Conservation (phyloP, 768 basidiomycete genomes). For the Mycena maculata region DNA sequence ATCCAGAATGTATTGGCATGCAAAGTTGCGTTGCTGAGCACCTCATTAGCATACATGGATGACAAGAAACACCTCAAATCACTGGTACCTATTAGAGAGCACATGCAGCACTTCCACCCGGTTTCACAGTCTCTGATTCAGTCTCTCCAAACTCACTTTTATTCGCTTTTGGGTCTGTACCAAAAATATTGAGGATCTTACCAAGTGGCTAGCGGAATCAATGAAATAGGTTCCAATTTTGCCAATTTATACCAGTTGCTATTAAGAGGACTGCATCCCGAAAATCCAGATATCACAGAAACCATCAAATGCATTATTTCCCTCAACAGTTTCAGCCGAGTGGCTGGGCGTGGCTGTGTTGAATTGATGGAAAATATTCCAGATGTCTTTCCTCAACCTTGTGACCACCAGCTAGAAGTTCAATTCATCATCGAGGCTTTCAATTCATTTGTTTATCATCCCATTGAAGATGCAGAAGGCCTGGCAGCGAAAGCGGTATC, state of each 20-base stretch:
- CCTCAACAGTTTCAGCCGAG: background rate
- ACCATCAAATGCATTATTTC: background rate
- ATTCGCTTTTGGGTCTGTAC: background rate
- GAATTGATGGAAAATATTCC: background rate
- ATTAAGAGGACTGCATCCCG: background rate
- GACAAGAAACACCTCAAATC: no score
- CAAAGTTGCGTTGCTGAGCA: no score
- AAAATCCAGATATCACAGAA: background rate
- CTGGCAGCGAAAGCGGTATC: background rate
- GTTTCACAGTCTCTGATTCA: background rate
- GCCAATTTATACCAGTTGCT: background rate
- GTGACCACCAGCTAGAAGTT: background rate
- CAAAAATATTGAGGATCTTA: background rate
- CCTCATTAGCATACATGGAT: no score
- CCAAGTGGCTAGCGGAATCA: background rate
- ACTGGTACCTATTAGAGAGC: background rate
- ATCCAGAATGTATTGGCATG: no score
- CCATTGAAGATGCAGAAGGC: background rate
- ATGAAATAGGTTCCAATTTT: background rate
- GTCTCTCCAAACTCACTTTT: background rate
- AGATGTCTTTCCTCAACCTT: background rate
- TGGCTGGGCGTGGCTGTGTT: background rate
- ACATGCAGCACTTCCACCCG: background rate
- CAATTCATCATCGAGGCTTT: background rate
- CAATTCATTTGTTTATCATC: background rate